phyloP scores from a whole-genome alignment of 768 basidiomycete species.

The Epithele typhae region DNA sequence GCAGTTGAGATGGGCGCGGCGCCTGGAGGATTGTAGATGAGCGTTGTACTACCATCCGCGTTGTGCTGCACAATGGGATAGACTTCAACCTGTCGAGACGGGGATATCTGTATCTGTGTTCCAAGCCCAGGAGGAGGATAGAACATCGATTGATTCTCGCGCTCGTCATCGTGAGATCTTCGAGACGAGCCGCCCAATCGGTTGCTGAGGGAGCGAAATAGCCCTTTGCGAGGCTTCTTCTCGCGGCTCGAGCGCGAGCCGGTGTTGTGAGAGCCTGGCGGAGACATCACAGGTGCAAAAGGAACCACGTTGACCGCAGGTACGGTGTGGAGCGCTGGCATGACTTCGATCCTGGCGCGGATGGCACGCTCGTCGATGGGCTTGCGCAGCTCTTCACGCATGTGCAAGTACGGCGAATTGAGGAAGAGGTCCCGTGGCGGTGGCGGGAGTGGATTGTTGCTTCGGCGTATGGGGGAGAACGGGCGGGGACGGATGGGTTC shows the following conservation, averaged over 20 bases:
- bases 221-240: constrained; percentile 32
- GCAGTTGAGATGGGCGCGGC: neutral
- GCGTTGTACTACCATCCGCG: constrained; percentile 14
- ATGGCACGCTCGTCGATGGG: constrained; percentile 15
- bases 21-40: constrained; percentile 11
- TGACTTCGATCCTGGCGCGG: constrained; percentile 30
- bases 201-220: constrained; percentile 44
- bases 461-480: constrained; percentile 6
- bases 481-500: constrained; percentile 4
- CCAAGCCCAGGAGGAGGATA: too few species aligned
- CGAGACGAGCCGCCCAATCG: constrained; percentile 11
- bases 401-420: constrained; percentile 48
- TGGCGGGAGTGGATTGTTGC: constrained; percentile 55
- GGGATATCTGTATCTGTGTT: too few species aligned
- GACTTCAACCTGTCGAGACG: too few species aligned
- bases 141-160: too few species aligned
- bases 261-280: too few species aligned
- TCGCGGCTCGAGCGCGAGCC: constrained; percentile 14
- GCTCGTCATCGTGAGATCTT: constrained; percentile 12
- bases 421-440: constrained; percentile 62
- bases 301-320: constrained; percentile 22
- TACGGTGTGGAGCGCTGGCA: constrained; percentile 28
- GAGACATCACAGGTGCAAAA: neutral
- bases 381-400: constrained; percentile 42
- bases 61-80: constrained; percentile 20